Base-by-base conservation (phyloP, 805 yeast genomes). In the Cyberlindnera saturnus region DNA sequence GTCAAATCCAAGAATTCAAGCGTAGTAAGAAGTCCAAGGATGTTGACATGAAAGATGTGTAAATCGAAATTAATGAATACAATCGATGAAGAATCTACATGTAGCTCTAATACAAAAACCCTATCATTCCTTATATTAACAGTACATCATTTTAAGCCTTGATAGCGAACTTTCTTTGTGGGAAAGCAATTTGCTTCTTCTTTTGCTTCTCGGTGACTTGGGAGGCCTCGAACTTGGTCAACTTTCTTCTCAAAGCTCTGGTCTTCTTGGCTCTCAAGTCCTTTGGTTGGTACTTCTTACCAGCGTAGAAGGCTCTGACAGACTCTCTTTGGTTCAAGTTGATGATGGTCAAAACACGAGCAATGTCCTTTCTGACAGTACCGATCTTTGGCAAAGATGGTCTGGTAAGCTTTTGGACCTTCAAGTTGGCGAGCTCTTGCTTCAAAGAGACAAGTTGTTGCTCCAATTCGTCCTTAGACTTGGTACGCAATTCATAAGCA, bases 181-280 rank as follows among this genome's bases (percentile, higher is more conserved):
- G 98, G 96, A 83, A 89, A 74, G 97, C 96, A 66, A 81, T 79
- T 67, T 80, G 80, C 75, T 79, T 82, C 90, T 93, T 93, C 75
- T 79, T 80, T 70, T 90, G 88, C 81, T 86, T 89, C 62, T 74
- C 84, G 66, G 98, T 91, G 70, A 75, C 73, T 70, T 75, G 75
- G 63, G 79, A 66, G 70, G 86, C 82, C 79, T 93, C 96, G 73
- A 73, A 72, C 68, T 84, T 78, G 73, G 97, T 81, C 69, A 93
- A 81, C 69, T 82, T 81, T 82, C 98, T 86, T 86, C 99, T 91
- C 75, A 91, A 76, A 73, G 99, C 98, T 84, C 98, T 91, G 75
- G 99, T 93, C 86, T 93, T 87, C 91, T 93, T 93, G 64, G 89
- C 96, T 80, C 98, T 91, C 77, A 93, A 82, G 73, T 90, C 97